Percentiles rank a stretch among this genome's conserved stretches.
These are phyloP conservation scores for Picea abies DNA, from an alignment of 83 land plant genomes.

Conservation along the genomic window DNA sequence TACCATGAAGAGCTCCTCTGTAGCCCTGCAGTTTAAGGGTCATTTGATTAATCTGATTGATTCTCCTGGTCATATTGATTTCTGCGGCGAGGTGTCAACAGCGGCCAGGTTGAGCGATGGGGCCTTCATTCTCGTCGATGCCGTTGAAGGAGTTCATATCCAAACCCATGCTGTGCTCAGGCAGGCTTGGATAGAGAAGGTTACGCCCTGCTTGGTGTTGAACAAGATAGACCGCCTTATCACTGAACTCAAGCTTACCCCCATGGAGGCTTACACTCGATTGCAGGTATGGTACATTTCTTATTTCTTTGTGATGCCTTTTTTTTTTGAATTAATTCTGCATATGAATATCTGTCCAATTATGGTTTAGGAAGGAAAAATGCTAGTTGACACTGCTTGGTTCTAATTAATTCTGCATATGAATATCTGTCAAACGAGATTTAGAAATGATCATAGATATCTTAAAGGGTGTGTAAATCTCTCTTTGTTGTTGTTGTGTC, in stretches of 20 bases:
- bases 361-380: too few relatives aligned
- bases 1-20: slow-evolving; percentile 96
- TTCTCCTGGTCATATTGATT: slow-evolving; percentile 97
- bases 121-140: slow-evolving; percentile 85
- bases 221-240: slow-evolving; percentile 93
- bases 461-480: too few relatives aligned
- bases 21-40: slow-evolving; percentile 52
- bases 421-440: too few relatives aligned
- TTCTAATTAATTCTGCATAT: too few relatives aligned
- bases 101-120: slow-evolving; percentile 93
- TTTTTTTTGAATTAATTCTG: too few relatives aligned
- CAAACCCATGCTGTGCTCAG: slow-evolving; percentile 97
- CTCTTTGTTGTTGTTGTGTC: too few relatives aligned
- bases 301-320: too few relatives aligned
- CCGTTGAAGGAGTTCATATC: slow-evolving; percentile 92
- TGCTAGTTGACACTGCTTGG: too few relatives aligned
- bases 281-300: slow-evolving; percentile 35
- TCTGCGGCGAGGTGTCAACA: slow-evolving; percentile 95
- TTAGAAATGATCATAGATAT: too few relatives aligned
- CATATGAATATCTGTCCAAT: too few relatives aligned
- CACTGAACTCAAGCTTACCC: slow-evolving; percentile 73
- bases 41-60: slow-evolving; percentile 79
- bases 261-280: slow-evolving; percentile 77
- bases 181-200: slow-evolving; percentile 88
- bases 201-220: slow-evolving; percentile 80